Evolutionary conservation across 2,329 filamentous ascomycete genomes (phyloP), one percentile per base, ranked within the genome.

Genomic region (Teratosphaeria nubilosa): DNA sequence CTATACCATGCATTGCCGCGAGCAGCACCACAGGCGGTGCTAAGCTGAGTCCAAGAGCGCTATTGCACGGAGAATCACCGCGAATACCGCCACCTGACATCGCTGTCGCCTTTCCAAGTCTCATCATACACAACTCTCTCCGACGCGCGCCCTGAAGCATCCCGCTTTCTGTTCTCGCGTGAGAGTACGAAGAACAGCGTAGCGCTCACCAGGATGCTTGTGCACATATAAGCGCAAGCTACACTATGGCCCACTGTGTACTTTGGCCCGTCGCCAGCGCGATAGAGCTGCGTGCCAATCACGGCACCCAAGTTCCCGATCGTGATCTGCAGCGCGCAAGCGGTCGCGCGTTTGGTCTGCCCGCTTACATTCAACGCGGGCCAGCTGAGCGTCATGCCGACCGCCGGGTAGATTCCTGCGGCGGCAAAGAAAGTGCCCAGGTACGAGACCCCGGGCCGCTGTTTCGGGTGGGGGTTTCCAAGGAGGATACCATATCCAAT

Each of bases 1-100:
- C 34, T 37, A 37, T 16, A 3, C 34, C 5, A 16, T 37, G 16
- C 16, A 16, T 10, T 16, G 11, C 34, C 34, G 11, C 16, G 34
- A 37, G 34, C 34, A 13, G 34, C 34, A 30, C 34, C 34, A 13
- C 11, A 5, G 16, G 16, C 16, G 16, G 11, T 37, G 34, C 34
- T 10, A 37, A 37, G 11, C 16, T 37, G 11, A 37, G 6, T 16
- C 11, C 11, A 16, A 37, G 34, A 13, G 16, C 34, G 11, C 34
- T 37, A 16, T 37, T 13, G 11, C 34, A 37, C 11, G 16, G 5
- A 16, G 11, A 37, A 5, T 48, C 41, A 54, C 9, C 37, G 31
- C 13, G 53, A 34, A 58, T 86, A 88, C n/a, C 85, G 74, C 83
- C 85, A 88, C 61, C 84, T 76, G 0, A 80, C 75, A 69, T 88